Conservation (phyloP, 2,329 filamentous ascomycete species). For the Madurella mycetomatis region DNA sequence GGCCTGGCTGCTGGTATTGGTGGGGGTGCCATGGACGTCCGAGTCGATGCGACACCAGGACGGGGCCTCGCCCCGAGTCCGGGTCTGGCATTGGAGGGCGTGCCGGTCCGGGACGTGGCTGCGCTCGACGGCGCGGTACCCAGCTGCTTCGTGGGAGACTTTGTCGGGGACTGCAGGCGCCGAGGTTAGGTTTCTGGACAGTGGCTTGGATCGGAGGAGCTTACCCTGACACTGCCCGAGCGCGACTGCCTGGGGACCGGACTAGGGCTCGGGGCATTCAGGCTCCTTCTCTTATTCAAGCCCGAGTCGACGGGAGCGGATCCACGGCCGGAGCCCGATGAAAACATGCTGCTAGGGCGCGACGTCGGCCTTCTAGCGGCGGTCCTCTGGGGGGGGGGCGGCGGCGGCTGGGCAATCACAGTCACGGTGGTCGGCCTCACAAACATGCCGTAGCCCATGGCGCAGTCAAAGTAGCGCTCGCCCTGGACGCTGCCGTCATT, state of each 20-base stretch:
- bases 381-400: slow-evolving; percentile 38
- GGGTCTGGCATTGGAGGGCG: slow-evolving; percentile 53
- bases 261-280: slow-evolving; percentile 69
- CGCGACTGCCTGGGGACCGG: slow-evolving; percentile 56
- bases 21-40: slow-evolving; percentile 66
- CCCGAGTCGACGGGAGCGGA: slow-evolving; percentile 48
- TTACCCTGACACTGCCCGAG: slow-evolving; percentile 54
- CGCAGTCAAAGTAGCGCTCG: slow-evolving; percentile 83
- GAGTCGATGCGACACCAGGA: slow-evolving; percentile 48
- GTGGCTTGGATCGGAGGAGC: slow-evolving; percentile 24
- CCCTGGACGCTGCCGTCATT: slow-evolving; percentile 91
- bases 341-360: slow-evolving; percentile 48
- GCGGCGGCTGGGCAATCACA: slow-evolving; percentile 47
- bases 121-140: slow-evolving; percentile 51
- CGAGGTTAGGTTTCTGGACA: not conserved
- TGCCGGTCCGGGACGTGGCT: slow-evolving; percentile 59
- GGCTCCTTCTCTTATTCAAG: slow-evolving; percentile 59
- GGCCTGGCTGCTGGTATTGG: slow-evolving; percentile 42
- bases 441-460: slow-evolving; percentile 75
- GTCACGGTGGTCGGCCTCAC: slow-evolving; percentile 67
- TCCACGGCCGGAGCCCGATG: slow-evolving; percentile 35
- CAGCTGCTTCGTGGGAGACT: slow-evolving; percentile 74
- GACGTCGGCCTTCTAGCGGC: slow-evolving; percentile 33
- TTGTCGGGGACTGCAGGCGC: slow-evolving; percentile 61
- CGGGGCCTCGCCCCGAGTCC: slow-evolving; percentile 49